Conservation (phyloP, 2,329 filamentous ascomycete species). For the Aspergillus proliferans region DNA sequence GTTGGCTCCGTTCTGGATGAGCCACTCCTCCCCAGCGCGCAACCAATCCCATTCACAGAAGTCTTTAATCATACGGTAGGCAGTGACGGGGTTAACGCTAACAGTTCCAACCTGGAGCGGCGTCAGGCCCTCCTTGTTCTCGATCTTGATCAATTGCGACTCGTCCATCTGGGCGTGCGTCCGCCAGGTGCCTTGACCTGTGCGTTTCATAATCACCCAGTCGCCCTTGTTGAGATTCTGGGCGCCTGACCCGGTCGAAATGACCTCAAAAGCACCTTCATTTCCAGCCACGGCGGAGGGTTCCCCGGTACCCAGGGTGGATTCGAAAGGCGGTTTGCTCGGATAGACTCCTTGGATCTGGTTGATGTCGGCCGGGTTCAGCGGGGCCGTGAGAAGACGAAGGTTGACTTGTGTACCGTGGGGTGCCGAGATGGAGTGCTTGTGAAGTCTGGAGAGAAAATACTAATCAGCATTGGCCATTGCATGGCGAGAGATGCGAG, state of each 20-base stretch:
- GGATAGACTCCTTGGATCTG: conserved; percentile 96
- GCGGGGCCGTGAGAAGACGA: conserved; percentile 80
- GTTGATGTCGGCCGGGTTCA: conserved; percentile 98
- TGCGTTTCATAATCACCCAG: conserved; percentile 83
- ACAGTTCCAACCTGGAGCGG: conserved; percentile 80
- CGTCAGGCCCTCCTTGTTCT: conserved; percentile 62
- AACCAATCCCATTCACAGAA: conserved; percentile 56
- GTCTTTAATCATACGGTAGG: conserved; percentile 85
- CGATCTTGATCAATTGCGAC: conserved; percentile 61
- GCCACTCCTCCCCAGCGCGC: conserved; percentile 70
- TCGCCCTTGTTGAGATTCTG: conserved; percentile 67
- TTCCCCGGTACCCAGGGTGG: conserved; percentile 65
- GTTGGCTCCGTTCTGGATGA: conserved; percentile 96
- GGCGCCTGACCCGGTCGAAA: conserved; percentile 58
- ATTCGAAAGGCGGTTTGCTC: conserved; percentile 70
- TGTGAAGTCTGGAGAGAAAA: conserved; percentile 33
- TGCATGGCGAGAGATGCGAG: too few relatives aligned
- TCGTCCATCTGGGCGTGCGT: conserved; percentile 71
- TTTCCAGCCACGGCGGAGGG: conserved; percentile 64
- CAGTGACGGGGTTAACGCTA: conserved; percentile 86
- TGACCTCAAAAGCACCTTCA: conserved; percentile 89
- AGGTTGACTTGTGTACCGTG: conserved; percentile 65
- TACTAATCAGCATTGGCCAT: neutral
- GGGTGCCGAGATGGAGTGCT: conserved; percentile 45
- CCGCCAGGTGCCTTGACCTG: conserved; percentile 87